phyloP scores from a whole-genome alignment of 129 eudicot genomes.

The Ambrosia trifida region DNA sequence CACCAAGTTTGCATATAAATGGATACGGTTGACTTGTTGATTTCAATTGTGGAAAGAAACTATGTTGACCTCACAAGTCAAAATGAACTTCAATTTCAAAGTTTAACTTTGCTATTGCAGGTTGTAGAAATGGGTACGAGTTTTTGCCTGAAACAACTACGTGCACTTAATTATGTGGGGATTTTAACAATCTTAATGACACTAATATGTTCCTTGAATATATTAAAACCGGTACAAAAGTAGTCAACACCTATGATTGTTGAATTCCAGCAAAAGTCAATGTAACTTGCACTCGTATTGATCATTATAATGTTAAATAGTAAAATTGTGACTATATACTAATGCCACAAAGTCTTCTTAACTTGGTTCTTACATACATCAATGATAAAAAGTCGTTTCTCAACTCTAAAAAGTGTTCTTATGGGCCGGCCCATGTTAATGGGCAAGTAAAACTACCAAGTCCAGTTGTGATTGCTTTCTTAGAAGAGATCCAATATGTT shows the following conservation, averaged over 20 bases:
- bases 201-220: slow-evolving; percentile 50
- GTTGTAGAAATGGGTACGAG: slow-evolving; percentile 43
- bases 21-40: background rate
- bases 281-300: background rate
- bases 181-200: slow-evolving; percentile 49
- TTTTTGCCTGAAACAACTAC: too few species aligned
- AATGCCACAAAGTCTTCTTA: too few species aligned
- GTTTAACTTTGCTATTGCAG: slow-evolving; percentile 27
- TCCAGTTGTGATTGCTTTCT: too few species aligned
- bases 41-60: background rate
- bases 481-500: too few species aligned
- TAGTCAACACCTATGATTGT: slow-evolving; percentile 23
- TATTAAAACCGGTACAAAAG: slow-evolving; percentile 43
- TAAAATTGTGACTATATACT: too few species aligned
- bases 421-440: slow-evolving; percentile 2
- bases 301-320: too few species aligned
- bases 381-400: background rate
- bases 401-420: background rate
- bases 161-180: slow-evolving; percentile 36
- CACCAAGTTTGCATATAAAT: slow-evolving; percentile 42
- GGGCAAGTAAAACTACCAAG: too few species aligned
- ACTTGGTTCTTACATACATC: background rate
- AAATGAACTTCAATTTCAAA: background rate
- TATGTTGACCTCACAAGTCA: slow-evolving; percentile 5
- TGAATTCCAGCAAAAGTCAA: slow-evolving; percentile 8